Evolutionary conservation across 164 flowering plant genomes (phyloP).

Genomic region (Magnolia changhungtana): DNA sequence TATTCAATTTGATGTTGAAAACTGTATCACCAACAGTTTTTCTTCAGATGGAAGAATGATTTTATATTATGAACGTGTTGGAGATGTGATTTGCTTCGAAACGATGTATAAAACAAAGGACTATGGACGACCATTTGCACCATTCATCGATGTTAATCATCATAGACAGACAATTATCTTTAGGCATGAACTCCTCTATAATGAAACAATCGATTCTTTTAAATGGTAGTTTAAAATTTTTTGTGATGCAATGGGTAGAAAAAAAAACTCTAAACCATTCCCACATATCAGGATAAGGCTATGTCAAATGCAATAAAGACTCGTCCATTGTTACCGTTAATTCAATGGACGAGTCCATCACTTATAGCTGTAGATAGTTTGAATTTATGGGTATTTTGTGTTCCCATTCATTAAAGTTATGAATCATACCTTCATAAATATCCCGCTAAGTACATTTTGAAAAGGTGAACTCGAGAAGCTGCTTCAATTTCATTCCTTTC

Average conservation of each 20-base stretch:
- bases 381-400: background rate
- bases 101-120: background rate
- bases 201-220: constrained; percentile 1
- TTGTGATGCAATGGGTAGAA: constrained; percentile 11
- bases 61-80: constrained; percentile 8
- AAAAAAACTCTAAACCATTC: background rate
- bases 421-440: background rate
- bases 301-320: no score
- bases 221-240: constrained; percentile 10
- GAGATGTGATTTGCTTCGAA: constrained; percentile 4
- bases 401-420: background rate
- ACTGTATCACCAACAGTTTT: background rate
- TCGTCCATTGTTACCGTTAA: no score
- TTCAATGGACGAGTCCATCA: no score
- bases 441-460: constrained; percentile 4
- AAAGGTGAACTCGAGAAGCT: constrained; percentile 6
- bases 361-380: no score
- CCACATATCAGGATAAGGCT: background rate
- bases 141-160: background rate
- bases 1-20: constrained; percentile 5
- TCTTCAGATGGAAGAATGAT: background rate
- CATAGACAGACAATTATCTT: background rate
- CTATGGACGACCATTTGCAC: background rate
- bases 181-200: background rate
- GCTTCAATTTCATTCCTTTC: background rate